Evolutionary conservation across 768 basidiomycete genomes (phyloP).

Genomic region (Pisolithus tinctorius): DNA sequence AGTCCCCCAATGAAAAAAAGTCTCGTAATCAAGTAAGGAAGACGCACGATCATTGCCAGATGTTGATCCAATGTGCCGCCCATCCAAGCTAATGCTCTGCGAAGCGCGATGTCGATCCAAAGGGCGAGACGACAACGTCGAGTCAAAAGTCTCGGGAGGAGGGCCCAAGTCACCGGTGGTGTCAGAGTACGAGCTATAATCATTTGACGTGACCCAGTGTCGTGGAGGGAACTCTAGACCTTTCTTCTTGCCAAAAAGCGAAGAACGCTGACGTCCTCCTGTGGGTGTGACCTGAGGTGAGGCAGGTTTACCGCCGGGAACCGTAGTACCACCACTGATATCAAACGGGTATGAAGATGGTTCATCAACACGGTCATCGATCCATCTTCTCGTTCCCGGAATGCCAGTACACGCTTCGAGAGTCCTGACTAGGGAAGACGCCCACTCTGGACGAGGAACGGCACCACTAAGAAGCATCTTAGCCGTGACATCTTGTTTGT

Average conservation of each 20-base stretch:
- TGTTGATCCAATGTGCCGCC: no score
- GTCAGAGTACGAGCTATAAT: slow-evolving; percentile 51
- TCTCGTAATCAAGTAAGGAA: slow-evolving; percentile 31
- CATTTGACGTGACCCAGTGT: slow-evolving; percentile 49
- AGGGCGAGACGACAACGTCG: slow-evolving; percentile 19
- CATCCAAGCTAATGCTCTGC: slow-evolving; percentile 11
- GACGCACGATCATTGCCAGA: slow-evolving; percentile 22
- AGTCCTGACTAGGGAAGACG: slow-evolving; percentile 63
- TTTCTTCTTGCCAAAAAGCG: slow-evolving; percentile 39
- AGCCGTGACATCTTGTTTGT: slow-evolving; percentile 62
- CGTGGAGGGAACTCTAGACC: slow-evolving; percentile 51
- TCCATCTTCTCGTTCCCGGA: slow-evolving; percentile 64
- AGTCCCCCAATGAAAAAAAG: slow-evolving; percentile 27
- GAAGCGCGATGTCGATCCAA: slow-evolving; percentile 18
- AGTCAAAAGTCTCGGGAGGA: slow-evolving; percentile 9
- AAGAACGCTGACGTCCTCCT: slow-evolving; percentile 19
- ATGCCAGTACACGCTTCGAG: slow-evolving; percentile 67
- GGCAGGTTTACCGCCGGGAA: slow-evolving; percentile 3
- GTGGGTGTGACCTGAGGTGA: slow-evolving; percentile 30
- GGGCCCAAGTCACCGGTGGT: slow-evolving; percentile 15
- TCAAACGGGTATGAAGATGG: slow-evolving; percentile 50
- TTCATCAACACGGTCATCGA: slow-evolving; percentile 41
- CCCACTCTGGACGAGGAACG: slow-evolving; percentile 74
- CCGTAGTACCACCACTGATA: slow-evolving; percentile 1
- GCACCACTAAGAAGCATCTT: slow-evolving; percentile 76